Evolutionary conservation across 305 asterid species (phyloP).

Genomic region (Fraxinus angustifolia): DNA sequence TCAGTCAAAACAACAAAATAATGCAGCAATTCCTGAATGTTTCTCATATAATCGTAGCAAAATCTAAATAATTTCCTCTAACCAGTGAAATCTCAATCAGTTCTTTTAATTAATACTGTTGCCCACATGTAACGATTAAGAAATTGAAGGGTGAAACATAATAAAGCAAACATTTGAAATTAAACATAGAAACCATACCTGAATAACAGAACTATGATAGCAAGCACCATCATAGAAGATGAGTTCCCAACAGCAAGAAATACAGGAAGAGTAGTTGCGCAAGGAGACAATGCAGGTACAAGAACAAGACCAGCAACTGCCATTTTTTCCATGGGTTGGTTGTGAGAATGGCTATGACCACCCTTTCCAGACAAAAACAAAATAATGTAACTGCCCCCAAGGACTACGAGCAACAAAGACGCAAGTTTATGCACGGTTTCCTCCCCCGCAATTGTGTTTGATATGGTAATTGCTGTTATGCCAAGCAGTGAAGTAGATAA

Average conservation of each 20-base stretch:
- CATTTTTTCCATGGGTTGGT: slow-evolving; percentile 97
- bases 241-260: slow-evolving; percentile 98
- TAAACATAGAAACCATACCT: slow-evolving; percentile 42
- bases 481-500: slow-evolving; percentile 88
- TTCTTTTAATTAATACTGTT: not conserved
- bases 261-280: slow-evolving; percentile 96
- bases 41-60: not conserved
- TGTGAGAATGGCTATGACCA: slow-evolving; percentile 90
- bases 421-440: slow-evolving; percentile 97
- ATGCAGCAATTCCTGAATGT: not conserved
- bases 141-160: not conserved
- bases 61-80: not conserved
- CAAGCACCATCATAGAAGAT: slow-evolving; percentile 89
- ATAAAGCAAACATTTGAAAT: slow-evolving; percentile 3
- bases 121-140: slow-evolving; percentile 1
- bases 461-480: slow-evolving; percentile 85
- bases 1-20: not conserved
- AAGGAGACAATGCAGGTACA: slow-evolving; percentile 91
- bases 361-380: slow-evolving; percentile 83
- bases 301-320: slow-evolving; percentile 98
- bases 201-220: slow-evolving; percentile 81
- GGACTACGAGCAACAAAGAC: slow-evolving; percentile 73
- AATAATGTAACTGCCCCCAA: slow-evolving; percentile 79
- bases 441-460: slow-evolving; percentile 96
- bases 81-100: not conserved